Conservation (phyloP, 2,329 filamentous ascomycete genomes). For the Daldinia sp. region DNA sequence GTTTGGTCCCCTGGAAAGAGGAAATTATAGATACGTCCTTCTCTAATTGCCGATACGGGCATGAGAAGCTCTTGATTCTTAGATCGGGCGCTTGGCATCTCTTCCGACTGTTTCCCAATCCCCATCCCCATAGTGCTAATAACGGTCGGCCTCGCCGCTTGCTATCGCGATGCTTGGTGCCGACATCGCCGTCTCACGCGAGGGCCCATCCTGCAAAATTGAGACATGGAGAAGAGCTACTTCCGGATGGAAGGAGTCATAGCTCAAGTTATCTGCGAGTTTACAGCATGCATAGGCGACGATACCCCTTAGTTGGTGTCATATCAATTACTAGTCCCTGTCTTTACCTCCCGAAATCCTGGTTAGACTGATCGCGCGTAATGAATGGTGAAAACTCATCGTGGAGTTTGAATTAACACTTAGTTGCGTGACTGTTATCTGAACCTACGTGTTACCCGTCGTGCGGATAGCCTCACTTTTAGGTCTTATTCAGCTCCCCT, state of each 20-base stretch:
- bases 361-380: conserved; percentile 2
- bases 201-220: conserved; percentile 10
- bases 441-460: conserved; percentile 26
- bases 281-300: conserved; percentile 29
- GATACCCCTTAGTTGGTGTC: conserved; percentile 24
- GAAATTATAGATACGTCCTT: conserved; percentile 11
- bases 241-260: conserved; percentile 17
- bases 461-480: conserved; percentile 38
- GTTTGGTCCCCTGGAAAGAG: conserved; percentile 9
- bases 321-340: conserved; percentile 30
- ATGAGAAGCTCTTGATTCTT: conserved; percentile 31
- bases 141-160: conserved; percentile 23
- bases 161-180: conserved; percentile 20
- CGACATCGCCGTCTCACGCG: conserved; percentile 29
- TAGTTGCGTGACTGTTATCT: conserved; percentile 33
- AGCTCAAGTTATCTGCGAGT: conserved; percentile 15
- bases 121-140: conserved; percentile 2
- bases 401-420: conserved; percentile 25
- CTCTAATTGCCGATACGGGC: conserved; percentile 39
- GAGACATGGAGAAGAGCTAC: conserved; percentile 15
- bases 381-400: conserved; percentile 20
- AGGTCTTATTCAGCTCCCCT: conserved; percentile 35
- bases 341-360: conserved; percentile 1
- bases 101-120: conserved; percentile 24
- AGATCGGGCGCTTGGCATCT: conserved; percentile 32